Conservation (phyloP, 129 eudicot genomes). For the Lonicera japonica region DNA sequence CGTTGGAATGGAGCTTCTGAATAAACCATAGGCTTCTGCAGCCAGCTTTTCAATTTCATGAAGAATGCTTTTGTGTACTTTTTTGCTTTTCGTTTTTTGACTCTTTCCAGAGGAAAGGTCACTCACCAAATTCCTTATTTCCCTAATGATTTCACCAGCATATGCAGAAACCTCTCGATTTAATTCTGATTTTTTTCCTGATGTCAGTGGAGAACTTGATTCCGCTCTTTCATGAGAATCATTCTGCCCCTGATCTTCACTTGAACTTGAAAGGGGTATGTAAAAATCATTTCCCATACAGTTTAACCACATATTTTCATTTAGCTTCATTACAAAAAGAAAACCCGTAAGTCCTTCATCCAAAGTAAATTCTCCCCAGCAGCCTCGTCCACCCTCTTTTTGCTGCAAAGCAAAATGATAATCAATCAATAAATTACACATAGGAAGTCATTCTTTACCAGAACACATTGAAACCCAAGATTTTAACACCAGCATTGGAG, state of each 20-base stretch:
- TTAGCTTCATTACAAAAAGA: slow-evolving; percentile 74
- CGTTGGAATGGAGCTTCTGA: slow-evolving; percentile 55
- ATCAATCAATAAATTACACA: slow-evolving; percentile 9
- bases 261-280: slow-evolving; percentile 50
- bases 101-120: slow-evolving; percentile 75
- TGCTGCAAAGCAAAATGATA: slow-evolving; percentile 35
- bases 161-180: slow-evolving; percentile 35
- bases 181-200: slow-evolving; percentile 4
- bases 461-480: too few species aligned
- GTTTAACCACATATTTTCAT: slow-evolving; percentile 71
- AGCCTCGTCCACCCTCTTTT: slow-evolving; percentile 44
- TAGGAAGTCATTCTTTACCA: neutral
- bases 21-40: slow-evolving; percentile 92
- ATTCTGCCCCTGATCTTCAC: slow-evolving; percentile 4
- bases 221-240: slow-evolving; percentile 12
- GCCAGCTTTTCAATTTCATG: slow-evolving; percentile 95
- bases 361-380: slow-evolving; percentile 48
- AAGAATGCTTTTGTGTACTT: slow-evolving; percentile 67
- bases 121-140: slow-evolving; percentile 72
- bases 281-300: slow-evolving; percentile 60
- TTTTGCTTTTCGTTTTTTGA: slow-evolving; percentile 54
- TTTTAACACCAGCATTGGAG: too few species aligned
- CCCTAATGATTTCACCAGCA: slow-evolving; percentile 72
- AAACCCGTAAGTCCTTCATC: slow-evolving; percentile 49
- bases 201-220: neutral